Percentiles rank a stretch among this genome's conserved stretches.
Conservation (phyloP, 495 filamentous ascomycete genomes). For the Penicillium cinerascens region DNA sequence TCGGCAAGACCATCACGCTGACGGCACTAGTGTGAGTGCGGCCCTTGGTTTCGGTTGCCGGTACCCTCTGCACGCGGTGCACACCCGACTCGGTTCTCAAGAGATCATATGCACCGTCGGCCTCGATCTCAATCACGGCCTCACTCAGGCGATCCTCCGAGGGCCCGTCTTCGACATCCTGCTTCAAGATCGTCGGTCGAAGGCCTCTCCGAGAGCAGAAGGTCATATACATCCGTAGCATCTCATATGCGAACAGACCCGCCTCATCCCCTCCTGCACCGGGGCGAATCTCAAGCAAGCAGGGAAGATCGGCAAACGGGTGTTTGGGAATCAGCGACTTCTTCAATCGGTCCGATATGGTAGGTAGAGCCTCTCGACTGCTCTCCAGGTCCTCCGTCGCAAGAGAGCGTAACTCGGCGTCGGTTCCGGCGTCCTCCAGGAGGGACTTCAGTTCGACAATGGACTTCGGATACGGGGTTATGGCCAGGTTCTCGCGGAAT, state of each 20-base stretch:
- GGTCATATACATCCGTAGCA: slow-evolving; percentile 83
- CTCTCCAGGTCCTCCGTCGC: slow-evolving; percentile 72
- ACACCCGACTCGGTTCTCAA: slow-evolving; percentile 88
- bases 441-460: slow-evolving; percentile 56
- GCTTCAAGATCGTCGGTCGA: slow-evolving; percentile 55
- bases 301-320: slow-evolving; percentile 90
- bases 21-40: slow-evolving; percentile 92
- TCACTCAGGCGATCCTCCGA: slow-evolving; percentile 66
- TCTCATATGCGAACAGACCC: slow-evolving; percentile 78
- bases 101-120: slow-evolving; percentile 69
- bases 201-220: slow-evolving; percentile 68
- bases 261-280: slow-evolving; percentile 94
- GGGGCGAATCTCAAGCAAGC: slow-evolving; percentile 85
- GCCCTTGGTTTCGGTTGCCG: slow-evolving; percentile 83
- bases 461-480: slow-evolving; percentile 36
- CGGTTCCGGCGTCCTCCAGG: slow-evolving; percentile 55
- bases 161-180: slow-evolving; percentile 53
- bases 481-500: neutral
- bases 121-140: slow-evolving; percentile 81
- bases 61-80: slow-evolving; percentile 90
- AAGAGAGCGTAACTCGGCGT: slow-evolving; percentile 61
- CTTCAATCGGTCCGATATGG: slow-evolving; percentile 62
- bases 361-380: slow-evolving; percentile 56
- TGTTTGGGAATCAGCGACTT: slow-evolving; percentile 78
- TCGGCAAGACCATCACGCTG: slow-evolving; percentile 84